These are phyloP conservation scores for Salix udensis DNA, from an alignment of 345 rosid species.

Conservation along the genomic window DNA sequence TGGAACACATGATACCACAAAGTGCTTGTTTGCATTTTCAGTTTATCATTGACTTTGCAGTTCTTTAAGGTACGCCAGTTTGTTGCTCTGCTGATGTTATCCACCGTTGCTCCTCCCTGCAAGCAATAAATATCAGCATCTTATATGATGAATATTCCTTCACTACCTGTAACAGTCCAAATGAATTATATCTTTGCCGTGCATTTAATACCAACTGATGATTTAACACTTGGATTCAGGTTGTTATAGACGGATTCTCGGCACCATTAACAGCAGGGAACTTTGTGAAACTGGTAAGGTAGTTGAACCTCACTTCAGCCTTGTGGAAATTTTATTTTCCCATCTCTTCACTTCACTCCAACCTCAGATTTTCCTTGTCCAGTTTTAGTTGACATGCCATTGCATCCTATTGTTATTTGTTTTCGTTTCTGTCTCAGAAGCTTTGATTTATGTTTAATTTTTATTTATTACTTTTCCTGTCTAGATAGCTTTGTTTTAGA, in stretches of 20 bases:
- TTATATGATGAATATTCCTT: too few relatives aligned
- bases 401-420: not conserved
- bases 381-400: not conserved
- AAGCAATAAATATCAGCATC: too few relatives aligned
- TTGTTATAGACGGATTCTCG: constrained; percentile 82
- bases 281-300: constrained; percentile 94
- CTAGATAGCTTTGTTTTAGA: not conserved
- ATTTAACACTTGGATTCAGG: constrained; percentile 36
- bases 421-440: not conserved
- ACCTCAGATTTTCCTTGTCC: not conserved
- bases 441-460: not conserved
- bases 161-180: too few relatives aligned
- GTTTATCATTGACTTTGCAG: too few relatives aligned
- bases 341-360: not conserved
- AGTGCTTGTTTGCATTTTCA: too few relatives aligned
- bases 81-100: too few relatives aligned
- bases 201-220: not conserved
- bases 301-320: constrained; percentile 41
- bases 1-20: too few relatives aligned
- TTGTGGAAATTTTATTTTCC: constrained; percentile 5
- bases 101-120: too few relatives aligned
- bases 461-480: not conserved
- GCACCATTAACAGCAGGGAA: constrained; percentile 90
- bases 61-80: too few relatives aligned
- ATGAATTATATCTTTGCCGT: not conserved